Evolutionary conservation across 768 basidiomycete genomes (phyloP).

Genomic region (Tricholoma saponaceum): DNA sequence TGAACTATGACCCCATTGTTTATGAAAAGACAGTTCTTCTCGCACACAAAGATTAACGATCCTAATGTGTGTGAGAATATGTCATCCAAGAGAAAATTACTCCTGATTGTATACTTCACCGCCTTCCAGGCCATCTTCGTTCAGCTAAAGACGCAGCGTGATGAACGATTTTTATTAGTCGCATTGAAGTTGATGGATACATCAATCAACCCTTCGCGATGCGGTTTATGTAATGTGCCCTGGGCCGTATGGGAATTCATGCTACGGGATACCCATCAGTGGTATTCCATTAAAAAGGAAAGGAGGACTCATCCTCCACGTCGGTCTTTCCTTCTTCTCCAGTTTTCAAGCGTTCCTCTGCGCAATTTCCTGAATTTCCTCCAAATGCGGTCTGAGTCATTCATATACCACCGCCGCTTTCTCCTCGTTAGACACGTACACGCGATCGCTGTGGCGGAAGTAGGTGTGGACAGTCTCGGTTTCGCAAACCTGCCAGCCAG

Average conservation of each 20-base stretch:
- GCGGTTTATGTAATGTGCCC: conserved; percentile 38
- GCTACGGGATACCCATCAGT: conserved; percentile 18
- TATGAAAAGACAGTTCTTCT: no score
- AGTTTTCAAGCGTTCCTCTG: conserved; percentile 23
- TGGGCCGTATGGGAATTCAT: conserved; percentile 35
- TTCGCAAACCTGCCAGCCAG: conserved; percentile 34
- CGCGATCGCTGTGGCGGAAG: conserved; percentile 38
- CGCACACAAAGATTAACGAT: no score
- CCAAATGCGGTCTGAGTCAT: conserved; percentile 32
- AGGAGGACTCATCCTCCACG: no score
- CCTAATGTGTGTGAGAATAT: no score
- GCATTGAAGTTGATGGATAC: conserved; percentile 24
- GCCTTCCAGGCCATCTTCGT: conserved; percentile 21
- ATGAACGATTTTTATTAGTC: conserved; percentile 32
- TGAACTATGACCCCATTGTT: no score
- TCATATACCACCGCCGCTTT: conserved; percentile 31
- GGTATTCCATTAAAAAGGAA: no score
- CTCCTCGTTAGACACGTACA: conserved; percentile 31
- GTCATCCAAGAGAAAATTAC: no score
- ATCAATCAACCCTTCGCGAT: conserved; percentile 34
- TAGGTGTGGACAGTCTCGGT: conserved; percentile 30
- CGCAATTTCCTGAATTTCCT: conserved; percentile 31
- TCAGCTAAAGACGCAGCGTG: conserved; percentile 40
- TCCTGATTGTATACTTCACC: no score
- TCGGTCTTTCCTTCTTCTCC: conserved; percentile 19